A percentile compares a stretch with the other conserved stretches of the same genome.
Conservation (phyloP, 306 rosid species). For the Acacia crassicarpa region DNA sequence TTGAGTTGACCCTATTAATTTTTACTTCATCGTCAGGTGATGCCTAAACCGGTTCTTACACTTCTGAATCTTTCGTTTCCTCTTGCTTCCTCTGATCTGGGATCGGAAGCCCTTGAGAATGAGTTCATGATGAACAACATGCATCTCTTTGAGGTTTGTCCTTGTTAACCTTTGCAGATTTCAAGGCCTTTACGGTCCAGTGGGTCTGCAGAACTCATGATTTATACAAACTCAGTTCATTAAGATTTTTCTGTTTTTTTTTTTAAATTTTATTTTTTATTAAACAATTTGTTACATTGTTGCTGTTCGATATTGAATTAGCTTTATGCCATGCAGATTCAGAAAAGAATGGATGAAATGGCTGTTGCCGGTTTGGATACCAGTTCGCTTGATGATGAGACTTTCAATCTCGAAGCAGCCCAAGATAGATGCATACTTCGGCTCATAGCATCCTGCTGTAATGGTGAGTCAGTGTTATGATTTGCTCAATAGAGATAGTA, state of each 20-base stretch:
- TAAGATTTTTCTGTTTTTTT: neutral
- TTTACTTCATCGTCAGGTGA: conserved; percentile 57
- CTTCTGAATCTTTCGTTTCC: conserved; percentile 79
- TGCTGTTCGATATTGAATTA: conserved; percentile 19
- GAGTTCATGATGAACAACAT: conserved; percentile 76
- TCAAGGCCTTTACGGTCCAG: conserved; percentile 5
- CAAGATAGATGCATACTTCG: conserved; percentile 93
- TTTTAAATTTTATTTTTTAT: too few relatives aligned
- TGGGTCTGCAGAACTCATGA: conserved; percentile 8
- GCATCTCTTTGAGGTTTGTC: conserved; percentile 74
- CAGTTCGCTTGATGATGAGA: conserved; percentile 72
- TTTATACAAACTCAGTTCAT: conserved; percentile 4
- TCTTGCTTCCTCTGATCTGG: conserved; percentile 90
- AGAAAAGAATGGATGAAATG: conserved; percentile 74
- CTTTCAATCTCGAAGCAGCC: conserved; percentile 82
- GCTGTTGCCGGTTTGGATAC: conserved; percentile 62
- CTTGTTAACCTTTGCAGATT: conserved; percentile 21
- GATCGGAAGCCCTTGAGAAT: conserved; percentile 82
- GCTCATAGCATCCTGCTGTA: conserved; percentile 95
- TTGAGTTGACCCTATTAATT: conserved; percentile 26
- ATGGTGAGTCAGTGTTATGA: conserved; percentile 48
- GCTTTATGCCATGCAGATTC: conserved; percentile 56
- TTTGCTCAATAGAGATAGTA: neutral
- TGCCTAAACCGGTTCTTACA: conserved; percentile 84
- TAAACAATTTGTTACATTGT: neutral